Percentiles rank a stretch among this genome's conserved stretches.
Evolutionary conservation across 805 yeast genomes (phyloP).

Genomic region (Phaffomyces opuntiae): DNA sequence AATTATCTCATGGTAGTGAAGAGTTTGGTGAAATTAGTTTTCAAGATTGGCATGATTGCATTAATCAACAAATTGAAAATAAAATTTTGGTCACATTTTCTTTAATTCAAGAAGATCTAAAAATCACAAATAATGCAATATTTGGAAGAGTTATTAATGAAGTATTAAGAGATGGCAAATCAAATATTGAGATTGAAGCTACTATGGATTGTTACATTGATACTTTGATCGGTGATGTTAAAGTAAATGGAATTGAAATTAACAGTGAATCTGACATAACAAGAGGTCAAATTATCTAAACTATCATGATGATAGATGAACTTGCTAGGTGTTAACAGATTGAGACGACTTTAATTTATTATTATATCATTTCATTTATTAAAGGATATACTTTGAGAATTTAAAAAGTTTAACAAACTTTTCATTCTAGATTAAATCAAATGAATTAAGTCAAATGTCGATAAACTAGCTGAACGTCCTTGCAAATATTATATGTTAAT

Average conservation of each 20-base stretch:
- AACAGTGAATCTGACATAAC: conserved; percentile 22
- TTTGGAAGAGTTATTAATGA: conserved; percentile 38
- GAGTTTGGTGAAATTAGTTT: conserved; percentile 40
- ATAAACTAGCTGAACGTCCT: no score
- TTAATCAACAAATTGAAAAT: conserved; percentile 23
- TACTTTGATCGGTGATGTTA: conserved; percentile 29
- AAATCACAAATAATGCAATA: conserved; percentile 33
- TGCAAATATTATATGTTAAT: no score
- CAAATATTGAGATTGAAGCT: conserved; percentile 30
- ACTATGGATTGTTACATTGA: conserved; percentile 28
- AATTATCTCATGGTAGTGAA: conserved; percentile 30
- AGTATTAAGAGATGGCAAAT: conserved; percentile 34
- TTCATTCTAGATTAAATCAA: no score
- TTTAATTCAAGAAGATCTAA: conserved; percentile 35
- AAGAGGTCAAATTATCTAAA: neutral
- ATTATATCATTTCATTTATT: no score
- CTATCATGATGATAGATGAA: no score
- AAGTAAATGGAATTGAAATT: conserved; percentile 22
- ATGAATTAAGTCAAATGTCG: no score
- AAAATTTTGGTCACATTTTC: conserved; percentile 31
- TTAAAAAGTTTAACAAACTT: no score
- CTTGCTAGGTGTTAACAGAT: no score
- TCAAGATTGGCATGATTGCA: conserved; percentile 39
- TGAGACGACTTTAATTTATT: no score
- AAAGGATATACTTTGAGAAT: no score